Evolutionary conservation across 768 basidiomycete species (phyloP).

Genomic region (Leccinum boreale): DNA sequence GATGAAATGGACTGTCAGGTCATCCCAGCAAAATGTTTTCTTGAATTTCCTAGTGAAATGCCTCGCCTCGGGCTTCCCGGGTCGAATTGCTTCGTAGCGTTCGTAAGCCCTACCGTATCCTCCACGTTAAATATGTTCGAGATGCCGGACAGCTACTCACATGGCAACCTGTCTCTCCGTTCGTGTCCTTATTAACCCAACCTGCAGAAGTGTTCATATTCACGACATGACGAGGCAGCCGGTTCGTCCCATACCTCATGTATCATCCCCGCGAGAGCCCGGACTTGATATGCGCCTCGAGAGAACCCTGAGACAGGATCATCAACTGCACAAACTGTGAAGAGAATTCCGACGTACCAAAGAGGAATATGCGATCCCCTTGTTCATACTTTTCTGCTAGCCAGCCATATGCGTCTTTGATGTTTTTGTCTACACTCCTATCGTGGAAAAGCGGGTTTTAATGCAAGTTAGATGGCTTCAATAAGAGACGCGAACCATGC

Average conservation of each 20-base stretch:
- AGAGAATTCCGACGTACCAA: neutral
- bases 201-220: neutral
- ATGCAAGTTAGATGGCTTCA: neutral
- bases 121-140: neutral
- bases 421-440: neutral
- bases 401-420: neutral
- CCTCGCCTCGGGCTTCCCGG: neutral
- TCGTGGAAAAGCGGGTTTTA: neutral
- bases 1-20: constrained; percentile 29
- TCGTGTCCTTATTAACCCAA: neutral
- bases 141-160: neutral
- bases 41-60: neutral
- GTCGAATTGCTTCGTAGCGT: neutral
- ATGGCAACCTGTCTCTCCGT: neutral
- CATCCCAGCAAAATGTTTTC: neutral
- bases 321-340: neutral
- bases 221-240: neutral
- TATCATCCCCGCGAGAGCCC: neutral
- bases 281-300: neutral
- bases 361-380: neutral
- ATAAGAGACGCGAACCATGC: neutral
- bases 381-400: neutral
- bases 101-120: neutral
- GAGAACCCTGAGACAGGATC: neutral
- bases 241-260: neutral